A percentile compares a stretch with the other conserved stretches of the same genome.
phyloP scores from a whole-genome alignment of 768 basidiomycete species.

The Termitomyces sp. region DNA sequence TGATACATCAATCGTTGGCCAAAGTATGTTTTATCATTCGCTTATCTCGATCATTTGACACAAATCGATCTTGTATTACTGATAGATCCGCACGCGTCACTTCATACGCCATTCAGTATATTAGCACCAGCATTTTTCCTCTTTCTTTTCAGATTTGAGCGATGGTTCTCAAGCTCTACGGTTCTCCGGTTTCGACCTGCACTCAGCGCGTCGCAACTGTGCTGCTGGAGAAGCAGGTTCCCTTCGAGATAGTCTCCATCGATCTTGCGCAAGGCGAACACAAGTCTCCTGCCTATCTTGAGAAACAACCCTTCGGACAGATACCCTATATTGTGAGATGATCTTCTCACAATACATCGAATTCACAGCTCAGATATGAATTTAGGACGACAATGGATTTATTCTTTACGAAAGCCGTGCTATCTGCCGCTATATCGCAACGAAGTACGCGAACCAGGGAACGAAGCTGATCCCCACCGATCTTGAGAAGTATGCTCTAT shows the following conservation, averaged over 20 bases:
- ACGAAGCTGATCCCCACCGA: constrained; percentile 43
- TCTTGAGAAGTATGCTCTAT: constrained; percentile 31
- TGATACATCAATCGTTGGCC: too few relatives aligned
- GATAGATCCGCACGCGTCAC: too few relatives aligned
- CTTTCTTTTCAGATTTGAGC: neutral
- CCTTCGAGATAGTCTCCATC: constrained; percentile 40
- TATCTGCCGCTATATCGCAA: constrained; percentile 44
- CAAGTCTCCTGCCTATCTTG: constrained; percentile 27
- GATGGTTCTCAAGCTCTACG: constrained; percentile 44
- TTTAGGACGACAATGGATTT: constrained; percentile 17
- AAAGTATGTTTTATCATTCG: too few relatives aligned
- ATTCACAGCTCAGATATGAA: neutral
- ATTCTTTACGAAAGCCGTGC: constrained; percentile 39
- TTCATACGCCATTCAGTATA: neutral
- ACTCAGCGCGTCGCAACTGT: constrained; percentile 37
- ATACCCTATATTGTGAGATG: constrained; percentile 21
- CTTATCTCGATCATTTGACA: neutral
- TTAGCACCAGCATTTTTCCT: too few relatives aligned
- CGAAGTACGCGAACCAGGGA: constrained; percentile 44
- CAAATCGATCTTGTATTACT: too few relatives aligned
- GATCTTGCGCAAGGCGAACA: constrained; percentile 33
- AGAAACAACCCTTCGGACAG: constrained; percentile 50
- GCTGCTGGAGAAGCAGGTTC: constrained; percentile 40
- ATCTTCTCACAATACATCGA: constrained; percentile 9
- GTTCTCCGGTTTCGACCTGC: constrained; percentile 35